These are phyloP conservation scores for Hypsizygus marmoreus DNA, from an alignment of 768 basidiomycete species.

Conservation along the genomic window DNA sequence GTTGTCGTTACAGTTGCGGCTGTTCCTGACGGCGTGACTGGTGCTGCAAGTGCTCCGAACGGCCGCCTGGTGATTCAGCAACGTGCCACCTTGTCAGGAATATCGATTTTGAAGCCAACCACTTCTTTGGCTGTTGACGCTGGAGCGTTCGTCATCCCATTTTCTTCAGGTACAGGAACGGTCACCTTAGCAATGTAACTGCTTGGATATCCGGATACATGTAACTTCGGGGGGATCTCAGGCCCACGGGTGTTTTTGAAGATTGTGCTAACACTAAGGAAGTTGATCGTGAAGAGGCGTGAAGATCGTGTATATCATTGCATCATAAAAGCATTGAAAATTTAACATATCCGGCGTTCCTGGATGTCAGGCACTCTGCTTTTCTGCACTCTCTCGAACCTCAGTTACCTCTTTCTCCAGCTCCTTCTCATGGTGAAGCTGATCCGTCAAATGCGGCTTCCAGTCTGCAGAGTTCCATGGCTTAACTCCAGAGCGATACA, in stretches of 20 bases:
- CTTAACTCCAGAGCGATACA: conserved; percentile 66
- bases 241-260: too few relatives aligned
- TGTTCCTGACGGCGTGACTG: conserved; percentile 36
- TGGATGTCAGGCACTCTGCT: conserved; percentile 9
- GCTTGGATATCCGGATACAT: neutral
- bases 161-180: conserved; percentile 38
- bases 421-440: conserved; percentile 37
- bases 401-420: conserved; percentile 6
- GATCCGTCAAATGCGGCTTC: conserved; percentile 52
- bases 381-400: conserved; percentile 16
- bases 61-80: conserved; percentile 48
- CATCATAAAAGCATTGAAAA: conserved; percentile 2
- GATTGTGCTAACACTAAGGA: too few relatives aligned
- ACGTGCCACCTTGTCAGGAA: conserved; percentile 40
- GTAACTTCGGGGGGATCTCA: too few relatives aligned
- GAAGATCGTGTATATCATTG: conserved; percentile 6
- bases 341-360: neutral
- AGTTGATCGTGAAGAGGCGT: too few relatives aligned
- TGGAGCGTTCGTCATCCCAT: conserved; percentile 49
- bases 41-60: conserved; percentile 46
- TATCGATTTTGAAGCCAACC: conserved; percentile 41
- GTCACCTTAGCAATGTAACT: conserved; percentile 30
- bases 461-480: conserved; percentile 68
- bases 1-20: conserved; percentile 44
- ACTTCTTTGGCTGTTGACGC: conserved; percentile 39